Evolutionary conservation across 441 rosid species (phyloP).

Genomic region (Pelargonium citronellum): DNA sequence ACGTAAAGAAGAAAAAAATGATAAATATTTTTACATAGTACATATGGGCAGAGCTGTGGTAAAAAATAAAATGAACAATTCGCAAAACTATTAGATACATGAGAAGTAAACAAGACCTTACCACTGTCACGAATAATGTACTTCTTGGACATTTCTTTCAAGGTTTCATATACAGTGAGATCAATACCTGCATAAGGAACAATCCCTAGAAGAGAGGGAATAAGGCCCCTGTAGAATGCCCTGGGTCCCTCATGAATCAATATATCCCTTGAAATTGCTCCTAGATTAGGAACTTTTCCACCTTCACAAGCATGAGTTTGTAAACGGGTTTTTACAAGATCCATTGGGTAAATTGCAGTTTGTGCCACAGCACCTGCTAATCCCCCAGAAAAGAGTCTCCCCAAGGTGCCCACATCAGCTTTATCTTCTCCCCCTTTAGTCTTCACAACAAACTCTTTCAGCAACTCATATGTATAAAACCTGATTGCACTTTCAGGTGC

Average conservation of each 20-base stretch:
- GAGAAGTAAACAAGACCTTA: slow-evolving; percentile 22
- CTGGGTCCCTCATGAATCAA: slow-evolving; percentile 56
- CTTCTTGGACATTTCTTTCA: slow-evolving; percentile 52
- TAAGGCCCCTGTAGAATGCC: slow-evolving; percentile 54
- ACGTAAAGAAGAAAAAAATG: not conserved
- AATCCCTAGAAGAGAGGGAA: slow-evolving; percentile 62
- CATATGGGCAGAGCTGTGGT: not conserved
- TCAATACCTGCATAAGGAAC: slow-evolving; percentile 69
- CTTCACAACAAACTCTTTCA: slow-evolving; percentile 36
- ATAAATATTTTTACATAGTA: not conserved
- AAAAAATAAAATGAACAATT: not conserved
- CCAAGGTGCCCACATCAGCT: slow-evolving; percentile 40
- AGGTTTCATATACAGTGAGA: slow-evolving; percentile 57
- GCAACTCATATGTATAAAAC: slow-evolving; percentile 53
- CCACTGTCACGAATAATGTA: slow-evolving; percentile 44
- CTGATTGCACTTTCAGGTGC: slow-evolving; percentile 96
- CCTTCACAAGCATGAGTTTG: slow-evolving; percentile 42
- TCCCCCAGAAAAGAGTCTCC: slow-evolving; percentile 53
- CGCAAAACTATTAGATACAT: not conserved
- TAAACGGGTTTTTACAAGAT: slow-evolving; percentile 61
- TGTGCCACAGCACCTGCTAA: slow-evolving; percentile 67
- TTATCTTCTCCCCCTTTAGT: slow-evolving; percentile 30
- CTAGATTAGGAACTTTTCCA: slow-evolving; percentile 39
- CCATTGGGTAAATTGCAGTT: slow-evolving; percentile 54
- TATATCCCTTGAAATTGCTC: slow-evolving; percentile 46